phyloP scores from a whole-genome alignment of 148 eudicot species.

The Beta vulgaris region DNA sequence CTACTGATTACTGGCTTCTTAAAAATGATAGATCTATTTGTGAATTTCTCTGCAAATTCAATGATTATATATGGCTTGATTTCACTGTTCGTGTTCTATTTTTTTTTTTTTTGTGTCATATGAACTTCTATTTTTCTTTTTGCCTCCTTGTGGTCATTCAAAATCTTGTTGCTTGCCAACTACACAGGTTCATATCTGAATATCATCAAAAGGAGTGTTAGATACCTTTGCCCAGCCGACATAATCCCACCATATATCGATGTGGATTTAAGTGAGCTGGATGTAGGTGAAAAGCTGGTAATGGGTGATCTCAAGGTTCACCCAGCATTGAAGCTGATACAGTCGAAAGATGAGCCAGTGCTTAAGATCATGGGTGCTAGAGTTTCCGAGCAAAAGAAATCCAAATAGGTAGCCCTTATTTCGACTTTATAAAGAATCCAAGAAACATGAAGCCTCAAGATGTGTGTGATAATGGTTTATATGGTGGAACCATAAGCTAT shows the following conservation, averaged over 20 bases:
- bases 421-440: not conserved
- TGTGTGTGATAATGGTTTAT: not conserved
- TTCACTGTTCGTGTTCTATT: not conserved
- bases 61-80: not conserved
- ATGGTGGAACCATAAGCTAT: constrained; percentile 2
- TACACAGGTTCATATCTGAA: constrained; percentile 74
- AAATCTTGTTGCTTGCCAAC: not conserved
- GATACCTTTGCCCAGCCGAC: constrained; percentile 84
- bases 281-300: constrained; percentile 70
- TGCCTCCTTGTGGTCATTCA: constrained; percentile 5
- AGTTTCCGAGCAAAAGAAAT: constrained; percentile 67
- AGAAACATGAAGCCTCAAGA: constrained; percentile 8
- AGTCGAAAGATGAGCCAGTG: constrained; percentile 57
- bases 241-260: constrained; percentile 87
- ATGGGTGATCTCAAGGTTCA: constrained; percentile 87
- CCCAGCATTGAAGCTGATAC: constrained; percentile 71
- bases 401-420: constrained; percentile 35
- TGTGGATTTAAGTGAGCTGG: constrained; percentile 83
- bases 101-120: not conserved
- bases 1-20: not conserved
- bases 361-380: constrained; percentile 75
- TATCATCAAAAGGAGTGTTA: constrained; percentile 78
- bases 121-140: not conserved
- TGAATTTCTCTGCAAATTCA: not conserved
- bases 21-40: not conserved